Conservation (phyloP, 768 basidiomycete genomes). For the Agaricus subrufescens region DNA sequence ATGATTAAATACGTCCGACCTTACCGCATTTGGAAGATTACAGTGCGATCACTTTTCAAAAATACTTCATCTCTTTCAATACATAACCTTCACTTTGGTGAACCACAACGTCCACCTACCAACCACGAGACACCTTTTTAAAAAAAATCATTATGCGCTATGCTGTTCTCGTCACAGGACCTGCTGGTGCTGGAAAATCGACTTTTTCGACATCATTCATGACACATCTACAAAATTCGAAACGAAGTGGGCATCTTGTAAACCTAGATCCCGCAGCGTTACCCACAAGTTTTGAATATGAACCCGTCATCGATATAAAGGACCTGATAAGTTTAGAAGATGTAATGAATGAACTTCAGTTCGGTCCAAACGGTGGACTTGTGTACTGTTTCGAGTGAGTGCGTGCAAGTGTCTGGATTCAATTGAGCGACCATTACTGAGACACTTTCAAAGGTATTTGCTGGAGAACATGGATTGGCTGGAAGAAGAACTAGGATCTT, state of each 20-base stretch:
- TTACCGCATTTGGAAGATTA: no score
- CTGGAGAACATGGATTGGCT: constrained; percentile 98
- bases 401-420: constrained; percentile 28
- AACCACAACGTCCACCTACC: background rate
- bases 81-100: background rate
- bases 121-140: background rate
- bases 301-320: constrained; percentile 89
- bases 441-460: constrained; percentile 64
- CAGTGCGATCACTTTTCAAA: background rate
- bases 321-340: constrained; percentile 91
- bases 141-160: constrained; percentile 61
- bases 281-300: constrained; percentile 83
- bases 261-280: constrained; percentile 96
- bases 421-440: background rate
- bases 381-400: constrained; percentile 99
- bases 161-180: constrained; percentile 88
- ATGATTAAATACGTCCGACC: no score
- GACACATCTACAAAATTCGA: constrained; percentile 81
- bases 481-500: constrained; percentile 92
- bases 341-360: constrained; percentile 92
- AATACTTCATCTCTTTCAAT: background rate
- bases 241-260: constrained; percentile 85
- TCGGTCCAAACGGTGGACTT: constrained; percentile 95
- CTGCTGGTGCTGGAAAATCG: constrained; percentile 96
- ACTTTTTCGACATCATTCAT: constrained; percentile 88